These are phyloP conservation scores for Polygonum aviculare DNA, from an alignment of 148 eudicot species.

Conservation along the genomic window DNA sequence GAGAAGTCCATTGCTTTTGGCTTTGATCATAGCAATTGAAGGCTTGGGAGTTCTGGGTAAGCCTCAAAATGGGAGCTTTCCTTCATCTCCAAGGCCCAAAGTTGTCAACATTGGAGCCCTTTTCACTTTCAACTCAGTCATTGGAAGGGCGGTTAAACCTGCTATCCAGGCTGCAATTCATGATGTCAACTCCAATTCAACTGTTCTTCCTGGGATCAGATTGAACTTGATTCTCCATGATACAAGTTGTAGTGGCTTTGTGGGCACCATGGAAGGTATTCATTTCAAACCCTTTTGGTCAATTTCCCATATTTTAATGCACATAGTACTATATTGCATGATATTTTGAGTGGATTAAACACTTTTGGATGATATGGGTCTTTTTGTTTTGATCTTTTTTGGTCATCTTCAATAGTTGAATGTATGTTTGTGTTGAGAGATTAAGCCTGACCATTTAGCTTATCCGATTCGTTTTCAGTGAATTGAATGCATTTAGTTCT, in stretches of 20 bases:
- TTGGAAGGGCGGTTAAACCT: constrained; percentile 56
- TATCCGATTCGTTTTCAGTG: not conserved
- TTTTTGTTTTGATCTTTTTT: not conserved
- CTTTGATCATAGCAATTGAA: not conserved
- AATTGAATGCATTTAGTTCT: not conserved
- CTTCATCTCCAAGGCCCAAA: constrained; percentile 29
- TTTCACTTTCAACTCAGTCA: constrained; percentile 50
- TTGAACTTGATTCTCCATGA: constrained; percentile 47
- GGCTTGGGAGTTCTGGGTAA: not conserved
- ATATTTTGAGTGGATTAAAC: not conserved
- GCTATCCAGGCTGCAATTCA: constrained; percentile 57
- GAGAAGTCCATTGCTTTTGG: constrained; percentile 3
- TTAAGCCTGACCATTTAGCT: no score
- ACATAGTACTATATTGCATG: not conserved
- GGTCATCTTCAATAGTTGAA: not conserved
- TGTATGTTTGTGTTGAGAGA: not conserved
- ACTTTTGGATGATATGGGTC: not conserved
- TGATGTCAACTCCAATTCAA: constrained; percentile 59
- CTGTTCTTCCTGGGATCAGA: constrained; percentile 41
- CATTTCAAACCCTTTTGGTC: not conserved
- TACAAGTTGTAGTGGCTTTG: constrained; percentile 67
- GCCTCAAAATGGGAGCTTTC: constrained; percentile 8
- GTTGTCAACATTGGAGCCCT: constrained; percentile 60
- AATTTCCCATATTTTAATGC: not conserved
- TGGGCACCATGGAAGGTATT: constrained; percentile 68